phyloP scores from a whole-genome alignment of 805 yeast species.

The Saturnispora mendoncae region DNA sequence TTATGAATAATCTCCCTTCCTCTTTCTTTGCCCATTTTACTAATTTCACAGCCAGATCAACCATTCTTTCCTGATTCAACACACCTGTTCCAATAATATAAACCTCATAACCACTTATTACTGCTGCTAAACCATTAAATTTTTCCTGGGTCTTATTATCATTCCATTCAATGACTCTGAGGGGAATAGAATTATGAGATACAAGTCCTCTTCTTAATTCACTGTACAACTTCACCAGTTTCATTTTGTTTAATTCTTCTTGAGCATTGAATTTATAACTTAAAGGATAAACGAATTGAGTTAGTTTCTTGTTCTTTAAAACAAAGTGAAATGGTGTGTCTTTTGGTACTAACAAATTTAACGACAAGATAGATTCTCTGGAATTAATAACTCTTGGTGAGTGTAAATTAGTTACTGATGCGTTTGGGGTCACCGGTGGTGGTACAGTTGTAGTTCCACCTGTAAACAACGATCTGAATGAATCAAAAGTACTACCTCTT shows the following conservation, averaged over 20 bases:
- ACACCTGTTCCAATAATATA: constrained; percentile 53
- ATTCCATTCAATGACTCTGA: constrained; percentile 22
- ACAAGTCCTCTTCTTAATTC: constrained; percentile 13
- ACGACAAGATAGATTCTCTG: constrained; percentile 3
- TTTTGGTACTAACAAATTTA: neutral
- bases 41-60: constrained; percentile 53
- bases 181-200: constrained; percentile 15
- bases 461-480: constrained; percentile 1
- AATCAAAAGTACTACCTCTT: constrained; percentile 1
- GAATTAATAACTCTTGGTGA: constrained; percentile 36
- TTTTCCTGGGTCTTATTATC: constrained; percentile 15
- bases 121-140: constrained; percentile 19
- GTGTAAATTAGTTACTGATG: too few relatives aligned
- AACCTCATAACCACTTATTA: constrained; percentile 43
- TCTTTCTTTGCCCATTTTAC: constrained; percentile 70
- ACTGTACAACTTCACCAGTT: constrained; percentile 24
- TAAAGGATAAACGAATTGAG: constrained; percentile 45
- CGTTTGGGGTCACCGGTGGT: too few relatives aligned
- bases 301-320: constrained; percentile 54
- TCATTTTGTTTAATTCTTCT: constrained; percentile 15
- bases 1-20: constrained; percentile 61
- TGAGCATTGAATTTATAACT: constrained; percentile 16
- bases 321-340: constrained; percentile 48
- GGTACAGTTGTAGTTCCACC: too few relatives aligned
- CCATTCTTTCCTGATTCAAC: constrained; percentile 44